Conservation (phyloP, 768 basidiomycete species). For the Rhodotorula paludigena region DNA sequence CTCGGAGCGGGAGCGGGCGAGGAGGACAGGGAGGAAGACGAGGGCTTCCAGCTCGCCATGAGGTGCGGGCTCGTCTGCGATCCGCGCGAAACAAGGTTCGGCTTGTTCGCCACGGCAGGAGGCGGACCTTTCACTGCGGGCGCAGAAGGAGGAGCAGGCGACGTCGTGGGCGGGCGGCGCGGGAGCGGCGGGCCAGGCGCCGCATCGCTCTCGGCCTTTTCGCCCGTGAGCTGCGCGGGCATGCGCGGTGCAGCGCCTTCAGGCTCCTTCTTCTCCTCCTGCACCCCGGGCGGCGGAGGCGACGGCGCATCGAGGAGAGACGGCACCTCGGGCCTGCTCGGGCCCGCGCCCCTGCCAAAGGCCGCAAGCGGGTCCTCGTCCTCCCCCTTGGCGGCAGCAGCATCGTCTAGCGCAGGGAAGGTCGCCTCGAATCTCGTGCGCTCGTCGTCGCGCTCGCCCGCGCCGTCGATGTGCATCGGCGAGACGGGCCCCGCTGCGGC, state of each 20-base stretch:
- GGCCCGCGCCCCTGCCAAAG: no score
- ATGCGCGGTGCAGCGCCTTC: not conserved
- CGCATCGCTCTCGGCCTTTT: not conserved
- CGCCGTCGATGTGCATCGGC: not conserved
- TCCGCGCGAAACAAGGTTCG: conserved; percentile 33
- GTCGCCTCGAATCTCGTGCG: conserved; percentile 16
- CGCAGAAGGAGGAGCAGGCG: not conserved
- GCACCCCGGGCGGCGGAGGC: not conserved
- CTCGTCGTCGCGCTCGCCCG: conserved; percentile 12
- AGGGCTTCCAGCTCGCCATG: conserved; percentile 30
- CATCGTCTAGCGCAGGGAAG: conserved; percentile 11
- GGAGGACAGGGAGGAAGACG: not conserved
- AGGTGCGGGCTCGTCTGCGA: conserved; percentile 42
- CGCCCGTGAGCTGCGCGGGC: conserved; percentile 29
- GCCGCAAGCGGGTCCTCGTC: no score
- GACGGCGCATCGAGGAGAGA: not conserved
- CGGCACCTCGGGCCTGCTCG: not conserved
- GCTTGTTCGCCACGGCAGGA: conserved; percentile 1
- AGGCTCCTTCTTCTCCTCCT: no score
- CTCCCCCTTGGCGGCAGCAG: not conserved
- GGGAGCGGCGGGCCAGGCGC: conserved; percentile 29
- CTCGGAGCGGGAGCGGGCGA: not conserved
- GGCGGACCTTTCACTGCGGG: not conserved
- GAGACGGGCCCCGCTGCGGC: not conserved
- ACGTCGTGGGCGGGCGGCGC: conserved; percentile 21